Conservation (phyloP, 2,329 filamentous ascomycete genomes). For the Chaetomiaceae sp. region DNA sequence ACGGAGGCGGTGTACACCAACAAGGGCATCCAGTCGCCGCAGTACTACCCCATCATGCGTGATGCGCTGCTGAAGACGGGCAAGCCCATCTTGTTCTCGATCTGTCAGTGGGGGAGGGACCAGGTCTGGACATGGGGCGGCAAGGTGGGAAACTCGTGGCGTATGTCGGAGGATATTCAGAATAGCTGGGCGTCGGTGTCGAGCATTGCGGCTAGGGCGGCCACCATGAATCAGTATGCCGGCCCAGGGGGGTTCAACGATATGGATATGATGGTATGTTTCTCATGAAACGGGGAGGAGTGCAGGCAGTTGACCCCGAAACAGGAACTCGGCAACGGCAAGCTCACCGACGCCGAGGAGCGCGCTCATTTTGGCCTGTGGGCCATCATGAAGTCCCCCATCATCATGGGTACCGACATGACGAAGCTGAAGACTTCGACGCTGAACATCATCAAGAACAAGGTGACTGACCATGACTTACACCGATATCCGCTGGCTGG, state of each 20-base stretch:
- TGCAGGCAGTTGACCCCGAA: too few relatives aligned
- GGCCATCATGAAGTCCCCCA: neutral
- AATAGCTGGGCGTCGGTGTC: neutral
- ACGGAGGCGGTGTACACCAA: conserved; percentile 30
- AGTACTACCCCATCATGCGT: conserved; percentile 40
- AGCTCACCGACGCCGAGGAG: neutral
- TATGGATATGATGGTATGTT: neutral
- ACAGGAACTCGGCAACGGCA: neutral
- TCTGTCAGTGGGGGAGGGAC: conserved; percentile 52
- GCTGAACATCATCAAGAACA: neutral
- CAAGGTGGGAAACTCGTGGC: conserved; percentile 42
- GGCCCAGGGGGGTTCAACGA: neutral
- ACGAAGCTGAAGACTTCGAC: neutral
- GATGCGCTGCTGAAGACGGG: conserved; percentile 44
- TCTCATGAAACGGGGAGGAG: too few relatives aligned
- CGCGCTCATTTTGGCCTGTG: conserved; percentile 1
- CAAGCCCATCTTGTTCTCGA: conserved; percentile 45
- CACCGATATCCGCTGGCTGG: too few relatives aligned
- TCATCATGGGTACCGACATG: neutral
- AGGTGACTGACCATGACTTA: neutral
- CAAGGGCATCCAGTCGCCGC: neutral
- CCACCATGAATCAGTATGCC: neutral
- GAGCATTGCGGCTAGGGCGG: neutral
- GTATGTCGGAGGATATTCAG: conserved; percentile 41
- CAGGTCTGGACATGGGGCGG: conserved; percentile 48